A percentile compares a stretch with the other conserved stretches of the same genome.
These are phyloP conservation scores for Ramaria rubella DNA, from an alignment of 768 basidiomycete species.

Conservation along the genomic window DNA sequence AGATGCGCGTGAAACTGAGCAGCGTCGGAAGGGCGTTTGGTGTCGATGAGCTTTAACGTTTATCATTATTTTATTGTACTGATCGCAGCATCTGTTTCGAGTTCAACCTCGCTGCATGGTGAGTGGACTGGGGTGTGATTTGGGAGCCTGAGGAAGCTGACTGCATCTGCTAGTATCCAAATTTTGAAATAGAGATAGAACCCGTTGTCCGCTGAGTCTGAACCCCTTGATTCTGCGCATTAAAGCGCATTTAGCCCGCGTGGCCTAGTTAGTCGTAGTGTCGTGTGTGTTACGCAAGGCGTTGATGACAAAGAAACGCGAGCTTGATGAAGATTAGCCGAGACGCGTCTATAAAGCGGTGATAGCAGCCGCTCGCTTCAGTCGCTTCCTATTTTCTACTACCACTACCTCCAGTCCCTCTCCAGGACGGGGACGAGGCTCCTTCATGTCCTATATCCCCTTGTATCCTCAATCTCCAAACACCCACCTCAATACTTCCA, in stretches of 20 bases:
- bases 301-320: constrained; percentile 9
- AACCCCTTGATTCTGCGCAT: no score
- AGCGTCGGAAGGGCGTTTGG: constrained; percentile 67
- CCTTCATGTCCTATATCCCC: constrained; percentile 9
- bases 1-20: constrained; percentile 82
- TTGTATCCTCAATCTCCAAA: constrained; percentile 7
- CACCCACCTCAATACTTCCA: constrained; percentile 34
- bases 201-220: no score
- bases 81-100: background rate
- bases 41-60: constrained; percentile 12
- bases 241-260: background rate
- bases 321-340: background rate
- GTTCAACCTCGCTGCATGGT: constrained; percentile 9
- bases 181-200: background rate
- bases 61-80: constrained; percentile 1
- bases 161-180: background rate
- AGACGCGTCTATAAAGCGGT: constrained; percentile 13
- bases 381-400: constrained; percentile 2
- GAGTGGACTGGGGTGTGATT: background rate
- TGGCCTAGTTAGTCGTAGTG: background rate
- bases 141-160: no score
- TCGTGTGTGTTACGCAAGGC: background rate
- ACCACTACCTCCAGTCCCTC: background rate
- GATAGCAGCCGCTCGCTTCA: background rate
- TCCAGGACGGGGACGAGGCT: constrained; percentile 1